Evolutionary conservation across 306 rosid genomes (phyloP).

Genomic region (Vigna unguiculata): DNA sequence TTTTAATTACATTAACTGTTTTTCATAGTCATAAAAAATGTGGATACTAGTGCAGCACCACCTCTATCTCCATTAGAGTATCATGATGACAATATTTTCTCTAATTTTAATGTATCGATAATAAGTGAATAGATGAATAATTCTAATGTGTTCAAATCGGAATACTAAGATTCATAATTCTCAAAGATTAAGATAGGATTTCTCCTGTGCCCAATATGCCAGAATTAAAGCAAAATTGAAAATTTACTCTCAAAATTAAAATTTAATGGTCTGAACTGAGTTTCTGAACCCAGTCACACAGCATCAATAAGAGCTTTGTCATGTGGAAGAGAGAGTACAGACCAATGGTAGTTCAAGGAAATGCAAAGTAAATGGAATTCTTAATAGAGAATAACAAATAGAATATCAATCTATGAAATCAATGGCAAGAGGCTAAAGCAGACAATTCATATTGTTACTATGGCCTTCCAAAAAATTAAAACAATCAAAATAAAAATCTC

Average conservation of each 20-base stretch:
- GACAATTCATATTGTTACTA: background rate
- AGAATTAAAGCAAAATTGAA: background rate
- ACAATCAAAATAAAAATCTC: background rate
- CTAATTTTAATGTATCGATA: background rate
- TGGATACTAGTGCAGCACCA: too few relatives aligned
- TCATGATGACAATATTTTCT: too few relatives aligned
- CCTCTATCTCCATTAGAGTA: too few relatives aligned
- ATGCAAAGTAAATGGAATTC: background rate
- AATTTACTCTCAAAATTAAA: background rate
- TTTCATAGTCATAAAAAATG: too few relatives aligned
- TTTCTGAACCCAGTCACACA: background rate
- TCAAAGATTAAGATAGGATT: background rate
- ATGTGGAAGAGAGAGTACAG: background rate
- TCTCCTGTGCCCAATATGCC: too few relatives aligned
- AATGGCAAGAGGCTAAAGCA: constrained; percentile 21
- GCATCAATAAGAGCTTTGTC: background rate
- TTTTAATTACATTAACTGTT: too few relatives aligned
- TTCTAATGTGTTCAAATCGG: too few relatives aligned
- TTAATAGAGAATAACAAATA: background rate
- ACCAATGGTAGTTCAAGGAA: background rate
- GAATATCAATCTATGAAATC: constrained; percentile 15
- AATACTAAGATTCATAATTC: background rate
- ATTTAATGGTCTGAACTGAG: background rate
- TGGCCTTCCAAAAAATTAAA: constrained; percentile 26
- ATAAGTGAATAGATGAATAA: too few relatives aligned